A percentile compares a stretch with the other conserved stretches of the same genome.
Conservation (phyloP, 1,284 basidiomycete genomes). For the Phlebopus sp. region DNA sequence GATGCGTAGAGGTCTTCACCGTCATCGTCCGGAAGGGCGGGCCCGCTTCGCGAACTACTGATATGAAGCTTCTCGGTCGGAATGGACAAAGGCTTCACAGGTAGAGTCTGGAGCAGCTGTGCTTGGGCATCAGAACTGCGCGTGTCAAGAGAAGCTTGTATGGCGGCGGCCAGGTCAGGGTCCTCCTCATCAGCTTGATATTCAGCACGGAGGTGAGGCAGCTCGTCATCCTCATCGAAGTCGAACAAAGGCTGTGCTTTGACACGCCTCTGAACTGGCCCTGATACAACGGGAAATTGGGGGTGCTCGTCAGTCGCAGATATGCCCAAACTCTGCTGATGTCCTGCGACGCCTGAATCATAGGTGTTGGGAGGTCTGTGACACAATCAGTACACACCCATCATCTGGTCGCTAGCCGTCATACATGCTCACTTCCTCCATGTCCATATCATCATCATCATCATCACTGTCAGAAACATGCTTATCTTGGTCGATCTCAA, state of each 20-base stretch:
- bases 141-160: conserved; percentile 55
- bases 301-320: conserved; percentile 60
- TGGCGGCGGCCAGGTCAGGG: conserved; percentile 50
- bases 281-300: conserved; percentile 32
- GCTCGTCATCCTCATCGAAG: conserved; percentile 47
- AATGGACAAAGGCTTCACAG: conserved; percentile 4
- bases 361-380: conserved; percentile 33
- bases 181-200: conserved; percentile 51
- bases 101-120: not conserved
- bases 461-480: conserved; percentile 31
- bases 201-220: conserved; percentile 16
- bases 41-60: conserved; percentile 7
- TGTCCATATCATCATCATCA: conserved; percentile 58
- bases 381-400: conserved; percentile 19
- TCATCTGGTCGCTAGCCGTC: conserved; percentile 21
- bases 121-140: not conserved
- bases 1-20: conserved; percentile 46
- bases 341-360: conserved; percentile 69
- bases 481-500: conserved; percentile 71
- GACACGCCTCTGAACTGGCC: conserved; percentile 30
- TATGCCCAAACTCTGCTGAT: conserved; percentile 65
- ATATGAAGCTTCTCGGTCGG: not conserved
- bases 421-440: conserved; percentile 77
- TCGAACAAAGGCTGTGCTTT: conserved; percentile 54
- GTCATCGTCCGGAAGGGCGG: conserved; percentile 15